These are phyloP conservation scores for Tylopilus sp. DNA, from an alignment of 1,284 basidiomycete species.

Conservation along the genomic window DNA sequence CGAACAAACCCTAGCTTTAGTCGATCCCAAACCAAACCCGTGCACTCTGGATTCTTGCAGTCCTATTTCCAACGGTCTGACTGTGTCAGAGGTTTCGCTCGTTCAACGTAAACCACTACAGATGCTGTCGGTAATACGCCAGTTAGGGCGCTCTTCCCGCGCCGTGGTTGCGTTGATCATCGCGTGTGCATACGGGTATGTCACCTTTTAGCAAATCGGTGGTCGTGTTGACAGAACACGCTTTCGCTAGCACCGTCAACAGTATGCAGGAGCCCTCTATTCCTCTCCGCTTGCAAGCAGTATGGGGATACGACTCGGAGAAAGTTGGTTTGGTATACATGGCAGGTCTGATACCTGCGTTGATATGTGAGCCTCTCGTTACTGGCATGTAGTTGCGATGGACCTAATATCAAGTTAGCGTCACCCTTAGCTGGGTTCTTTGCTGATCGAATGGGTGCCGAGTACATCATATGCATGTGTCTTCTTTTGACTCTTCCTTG, in stretches of 20 bases:
- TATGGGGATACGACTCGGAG: constrained; percentile 58
- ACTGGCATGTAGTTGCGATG: background rate
- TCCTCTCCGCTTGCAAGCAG: constrained; percentile 57
- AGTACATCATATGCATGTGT: constrained; percentile 50
- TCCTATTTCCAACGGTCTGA: constrained; percentile 1
- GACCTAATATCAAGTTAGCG: constrained; percentile 37
- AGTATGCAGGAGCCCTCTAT: constrained; percentile 61
- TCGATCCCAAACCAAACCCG: background rate
- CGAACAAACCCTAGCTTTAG: background rate
- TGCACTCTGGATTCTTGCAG: background rate
- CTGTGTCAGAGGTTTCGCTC: constrained; percentile 16
- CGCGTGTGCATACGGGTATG: constrained; percentile 60
- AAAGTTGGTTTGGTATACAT: constrained; percentile 72
- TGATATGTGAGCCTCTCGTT: constrained; percentile 50
- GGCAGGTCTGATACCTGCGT: constrained; percentile 62
- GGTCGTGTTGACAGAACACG: background rate
- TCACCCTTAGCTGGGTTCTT: constrained; percentile 60
- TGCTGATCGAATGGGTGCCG: constrained; percentile 59
- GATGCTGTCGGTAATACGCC: constrained; percentile 41
- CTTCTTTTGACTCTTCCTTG: constrained; percentile 62
- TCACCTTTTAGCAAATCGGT: background rate
- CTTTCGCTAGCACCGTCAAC: constrained; percentile 45
- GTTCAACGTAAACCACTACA: constrained; percentile 35
- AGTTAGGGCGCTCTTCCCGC: constrained; percentile 49
- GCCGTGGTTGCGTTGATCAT: constrained; percentile 52